Evolutionary conservation across 805 yeast species (phyloP), one percentile per base, ranked within the genome.

Genomic region (Cyberlindnera americana): DNA sequence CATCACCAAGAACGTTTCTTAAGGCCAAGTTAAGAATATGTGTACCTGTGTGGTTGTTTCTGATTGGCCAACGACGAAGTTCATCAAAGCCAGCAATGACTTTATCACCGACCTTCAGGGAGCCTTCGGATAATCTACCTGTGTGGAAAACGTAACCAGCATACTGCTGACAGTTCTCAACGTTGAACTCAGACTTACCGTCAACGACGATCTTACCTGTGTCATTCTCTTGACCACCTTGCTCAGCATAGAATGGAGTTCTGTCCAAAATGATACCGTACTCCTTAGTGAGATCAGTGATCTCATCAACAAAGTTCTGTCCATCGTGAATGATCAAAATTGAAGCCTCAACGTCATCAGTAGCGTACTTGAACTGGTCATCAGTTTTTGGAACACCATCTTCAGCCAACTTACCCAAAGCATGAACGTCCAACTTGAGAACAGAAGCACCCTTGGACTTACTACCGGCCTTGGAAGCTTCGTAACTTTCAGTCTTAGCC

Each of bases 221-320:
- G 62, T 93, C 99, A 59, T 75, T 83, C 65, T 89, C 97, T 73
- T 93, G 99, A 59, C 99, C 99, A 78, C 99, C 99, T 67, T 87
- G 95, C 70, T 93, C 99, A 36, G 99, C 98, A 60, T 93, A 93
- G 67, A 93, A 88, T 62, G 95, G 93, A 19, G 98, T 87, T 63
- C 78, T 83, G 61, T 93, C 95, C 44, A 93, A 72, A 35, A 93
- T 62, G 38, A 93, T 65, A 62, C 99, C 99, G 50, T 73, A 66
- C 61, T 85, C 88, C 49, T 66, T 65, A 29, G 69, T 68, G 19
- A 58, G 49, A 45, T 67, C 72, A 28, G 69, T 55, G 33, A 69
- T 70, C 45, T 67, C 68, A 32, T 73, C 67, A 36, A 77, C 78
- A 52, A 89, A 87, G 24, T 69, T 64, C 31, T 73, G 65, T 29